A percentile compares a stretch with the other conserved stretches of the same genome.
Evolutionary conservation across 768 basidiomycete genomes (phyloP).

Genomic region (Butyriboletus loyo): DNA sequence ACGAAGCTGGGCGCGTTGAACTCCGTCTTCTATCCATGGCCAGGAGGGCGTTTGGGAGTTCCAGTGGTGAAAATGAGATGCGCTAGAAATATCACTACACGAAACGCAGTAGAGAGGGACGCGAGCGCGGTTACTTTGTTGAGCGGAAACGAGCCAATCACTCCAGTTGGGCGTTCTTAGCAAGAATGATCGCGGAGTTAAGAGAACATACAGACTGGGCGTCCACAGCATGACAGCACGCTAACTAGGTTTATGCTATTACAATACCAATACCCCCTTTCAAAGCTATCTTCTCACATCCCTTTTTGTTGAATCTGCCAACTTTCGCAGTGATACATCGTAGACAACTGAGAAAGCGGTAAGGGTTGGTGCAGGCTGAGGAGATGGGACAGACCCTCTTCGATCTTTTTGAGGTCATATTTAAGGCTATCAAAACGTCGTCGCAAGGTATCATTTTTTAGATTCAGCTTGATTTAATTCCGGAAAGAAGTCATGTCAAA

Average conservation of each 20-base stretch:
- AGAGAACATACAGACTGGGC: not conserved
- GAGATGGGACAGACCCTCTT: slow-evolving; percentile 60
- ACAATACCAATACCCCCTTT: not conserved
- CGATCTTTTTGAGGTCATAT: slow-evolving; percentile 85
- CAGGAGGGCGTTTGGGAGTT: not conserved
- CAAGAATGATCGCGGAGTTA: slow-evolving; percentile 23
- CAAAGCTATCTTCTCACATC: not conserved
- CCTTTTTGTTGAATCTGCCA: slow-evolving; percentile 36
- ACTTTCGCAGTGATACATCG: slow-evolving; percentile 74
- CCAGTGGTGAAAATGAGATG: slow-evolving; percentile 1
- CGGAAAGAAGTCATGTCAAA: slow-evolving; percentile 1
- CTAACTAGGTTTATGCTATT: not conserved
- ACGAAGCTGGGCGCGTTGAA: slow-evolving; percentile 62
- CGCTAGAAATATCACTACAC: slow-evolving; percentile 4
- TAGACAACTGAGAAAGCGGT: slow-evolving; percentile 61
- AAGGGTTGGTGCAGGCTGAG: not conserved
- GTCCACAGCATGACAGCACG: not conserved
- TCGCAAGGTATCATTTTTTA: slow-evolving; percentile 76
- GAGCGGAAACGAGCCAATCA: slow-evolving; percentile 1
- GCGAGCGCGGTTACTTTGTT: not conserved
- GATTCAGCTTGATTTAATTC: slow-evolving; percentile 54
- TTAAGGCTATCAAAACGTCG: slow-evolving; percentile 79
- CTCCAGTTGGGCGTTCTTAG: slow-evolving; percentile 4
- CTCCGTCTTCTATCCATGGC: slow-evolving; percentile 68
- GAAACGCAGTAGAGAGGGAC: not conserved